Evolutionary conservation across 805 yeast genomes (phyloP), one percentile per base, ranked within the genome.

Genomic region (Ogataea paraovalis): DNA sequence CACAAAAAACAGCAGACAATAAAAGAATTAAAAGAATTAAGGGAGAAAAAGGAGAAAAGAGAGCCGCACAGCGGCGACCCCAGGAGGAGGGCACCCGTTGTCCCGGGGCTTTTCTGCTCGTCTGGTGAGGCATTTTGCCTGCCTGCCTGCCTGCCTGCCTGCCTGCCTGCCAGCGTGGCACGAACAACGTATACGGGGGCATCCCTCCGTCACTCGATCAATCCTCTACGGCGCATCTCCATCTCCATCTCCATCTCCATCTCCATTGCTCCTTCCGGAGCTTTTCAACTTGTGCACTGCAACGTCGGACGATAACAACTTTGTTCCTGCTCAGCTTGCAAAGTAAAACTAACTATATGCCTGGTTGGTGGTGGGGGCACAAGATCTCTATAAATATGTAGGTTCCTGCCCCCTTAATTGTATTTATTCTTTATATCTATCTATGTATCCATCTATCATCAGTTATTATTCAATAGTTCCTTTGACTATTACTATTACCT

Each of bases 71-170:
- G 12, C 23, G 18, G 7, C 21, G 20, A 16, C 28, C 25, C 27
- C 34, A 25, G 22, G 9, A 28, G 20, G 20, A 13, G 13, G 20
- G 6, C 22, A 12, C 18, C 49, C 49, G 42, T 27, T 19, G 42
- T 43, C 49, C 49, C 49, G 49, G 49, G 36, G 49, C 6, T 19
- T 22, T 22, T 22, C n/a, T n/a, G n/a, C n/a, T n/a, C n/a, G n/a
- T n/a, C n/a, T n/a, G 2, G 14, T 46, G 49, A 46, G 49, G 49
- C 45, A 46, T 46, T 46, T 46, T 41, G 21, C 21, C 19, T 5
- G 34, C 34, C n/a, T 8, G 16, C 34, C 16, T 30, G 13, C 6
- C 12, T 8, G 16, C 16, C 16, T 7, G 7, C 7, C 28, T 25
- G 28, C 10, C 28, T 25, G 28, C 10, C 28, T 25, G n/a, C n/a